Percentiles rank a stretch among this genome's conserved stretches.
These are phyloP conservation scores for Candida tibetensis DNA, from an alignment of 805 yeast species.

Conservation along the genomic window DNA sequence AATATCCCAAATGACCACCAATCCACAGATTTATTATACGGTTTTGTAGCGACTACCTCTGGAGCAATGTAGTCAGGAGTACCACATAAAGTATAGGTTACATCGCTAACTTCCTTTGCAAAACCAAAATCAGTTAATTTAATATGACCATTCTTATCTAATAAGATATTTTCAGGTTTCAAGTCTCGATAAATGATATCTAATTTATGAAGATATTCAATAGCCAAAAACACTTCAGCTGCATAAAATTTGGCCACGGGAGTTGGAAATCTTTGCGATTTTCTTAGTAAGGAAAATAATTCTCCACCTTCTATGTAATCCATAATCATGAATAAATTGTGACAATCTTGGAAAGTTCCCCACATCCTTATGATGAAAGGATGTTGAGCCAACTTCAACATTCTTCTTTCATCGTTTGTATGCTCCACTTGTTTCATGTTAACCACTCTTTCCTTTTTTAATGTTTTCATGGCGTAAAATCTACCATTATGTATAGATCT, in stretches of 20 bases:
- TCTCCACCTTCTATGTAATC: conserved; percentile 67
- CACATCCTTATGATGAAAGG: conserved; percentile 62
- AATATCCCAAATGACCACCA: conserved; percentile 66
- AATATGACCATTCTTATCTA: conserved; percentile 59
- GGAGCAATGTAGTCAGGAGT: conserved; percentile 67
- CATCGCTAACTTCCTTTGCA: conserved; percentile 59
- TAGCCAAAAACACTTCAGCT: conserved; percentile 57
- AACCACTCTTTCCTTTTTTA: conserved; percentile 55
- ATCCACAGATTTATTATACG: conserved; percentile 61
- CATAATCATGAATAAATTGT: conserved; percentile 60
- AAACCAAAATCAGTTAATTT: conserved; percentile 62
- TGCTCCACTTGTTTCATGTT: conserved; percentile 64
- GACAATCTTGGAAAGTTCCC: conserved; percentile 64
- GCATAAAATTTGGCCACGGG: conserved; percentile 65
- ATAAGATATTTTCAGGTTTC: conserved; percentile 58
- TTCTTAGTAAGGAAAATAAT: conserved; percentile 52
- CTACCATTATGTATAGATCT: conserved; percentile 58
- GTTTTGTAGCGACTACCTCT: conserved; percentile 62
- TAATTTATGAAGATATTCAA: conserved; percentile 57
- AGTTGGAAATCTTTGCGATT: conserved; percentile 58
- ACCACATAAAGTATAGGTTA: conserved; percentile 61
- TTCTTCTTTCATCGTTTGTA: conserved; percentile 60
- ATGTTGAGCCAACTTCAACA: conserved; percentile 56
- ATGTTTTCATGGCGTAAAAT: conserved; percentile 58
- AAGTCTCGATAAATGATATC: conserved; percentile 60